Conservation (phyloP, 495 filamentous ascomycete genomes). For the Staphylotrichum longicolle region DNA sequence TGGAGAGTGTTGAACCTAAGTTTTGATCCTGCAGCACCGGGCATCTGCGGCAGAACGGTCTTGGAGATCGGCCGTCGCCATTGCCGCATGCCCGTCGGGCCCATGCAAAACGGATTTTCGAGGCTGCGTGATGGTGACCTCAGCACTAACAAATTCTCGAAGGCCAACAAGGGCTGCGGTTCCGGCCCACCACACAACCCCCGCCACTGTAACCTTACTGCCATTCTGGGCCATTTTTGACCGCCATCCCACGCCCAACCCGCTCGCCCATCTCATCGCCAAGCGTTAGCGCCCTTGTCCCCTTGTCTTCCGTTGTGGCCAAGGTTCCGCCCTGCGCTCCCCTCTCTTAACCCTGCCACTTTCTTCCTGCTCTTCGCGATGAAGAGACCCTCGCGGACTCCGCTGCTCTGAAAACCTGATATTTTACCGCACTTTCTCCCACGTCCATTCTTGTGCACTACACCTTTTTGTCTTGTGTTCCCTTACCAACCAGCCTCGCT, state of each 20-base stretch:
- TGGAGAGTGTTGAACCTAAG: too few species aligned
- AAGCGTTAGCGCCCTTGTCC: conserved; percentile 11
- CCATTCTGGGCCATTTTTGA: conserved; percentile 5
- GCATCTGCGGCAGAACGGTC: too few species aligned
- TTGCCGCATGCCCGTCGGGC: too few species aligned
- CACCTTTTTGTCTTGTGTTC: conserved; percentile 10
- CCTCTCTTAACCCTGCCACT: conserved; percentile 18
- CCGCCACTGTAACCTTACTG: conserved; percentile 2
- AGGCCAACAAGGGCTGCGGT: not conserved
- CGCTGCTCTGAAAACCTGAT: conserved; percentile 33
- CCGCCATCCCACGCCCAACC: conserved; percentile 10
- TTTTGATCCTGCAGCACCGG: too few species aligned
- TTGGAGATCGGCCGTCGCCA: too few species aligned
- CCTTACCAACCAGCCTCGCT: conserved; percentile 2
- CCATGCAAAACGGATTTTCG: too few species aligned
- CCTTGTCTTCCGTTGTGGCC: conserved; percentile 5
- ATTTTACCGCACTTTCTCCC: conserved; percentile 30
- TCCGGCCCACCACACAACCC: not conserved
- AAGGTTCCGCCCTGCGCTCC: conserved; percentile 6
- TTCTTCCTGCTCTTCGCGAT: conserved; percentile 10
- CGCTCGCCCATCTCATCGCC: conserved; percentile 18
- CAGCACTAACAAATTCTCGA: conserved; percentile 17
- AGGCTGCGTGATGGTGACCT: conserved; percentile 15
- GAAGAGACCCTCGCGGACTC: conserved; percentile 20
- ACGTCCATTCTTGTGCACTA: conserved; percentile 13